These are phyloP conservation scores for Calonectria pteridis DNA, from an alignment of 2,329 filamentous ascomycete genomes.

Conservation along the genomic window DNA sequence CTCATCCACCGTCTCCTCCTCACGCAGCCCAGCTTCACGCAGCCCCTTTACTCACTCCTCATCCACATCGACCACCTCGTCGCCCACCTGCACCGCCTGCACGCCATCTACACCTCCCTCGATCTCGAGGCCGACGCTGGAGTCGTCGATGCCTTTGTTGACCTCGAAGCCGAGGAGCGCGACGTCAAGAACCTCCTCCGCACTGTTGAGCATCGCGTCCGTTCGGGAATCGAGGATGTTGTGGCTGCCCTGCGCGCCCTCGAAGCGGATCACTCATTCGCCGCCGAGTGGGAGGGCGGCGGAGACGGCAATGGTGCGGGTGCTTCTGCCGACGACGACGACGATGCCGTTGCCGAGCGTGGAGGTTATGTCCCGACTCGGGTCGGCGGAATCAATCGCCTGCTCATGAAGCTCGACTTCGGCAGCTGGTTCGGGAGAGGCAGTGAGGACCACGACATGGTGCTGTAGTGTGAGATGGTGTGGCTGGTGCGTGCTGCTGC, in stretches of 20 bases:
- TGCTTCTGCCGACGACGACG: constrained; percentile 35
- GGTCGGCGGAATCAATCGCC: constrained; percentile 82
- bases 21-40: constrained; percentile 72
- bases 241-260: constrained; percentile 66
- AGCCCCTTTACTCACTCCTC: constrained; percentile 74
- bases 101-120: constrained; percentile 80
- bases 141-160: constrained; percentile 80
- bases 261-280: constrained; percentile 59
- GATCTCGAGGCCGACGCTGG: constrained; percentile 88
- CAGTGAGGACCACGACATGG: constrained; percentile 38
- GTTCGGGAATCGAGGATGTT: constrained; percentile 75
- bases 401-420: constrained; percentile 92
- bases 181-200: constrained; percentile 75
- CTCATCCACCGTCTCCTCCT: constrained; percentile 77
- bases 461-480: constrained; percentile 3
- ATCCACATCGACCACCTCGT: constrained; percentile 85
- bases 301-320: constrained; percentile 49
- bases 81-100: constrained; percentile 80
- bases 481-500: background rate
- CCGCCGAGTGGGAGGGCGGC: constrained; percentile 58
- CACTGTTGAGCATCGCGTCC: constrained; percentile 73
- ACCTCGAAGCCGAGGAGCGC: constrained; percentile 78
- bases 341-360: constrained; percentile 52
- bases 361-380: constrained; percentile 75
- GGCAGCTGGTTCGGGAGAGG: constrained; percentile 66